Percentiles rank a stretch among this genome's conserved stretches.
phyloP scores from a whole-genome alignment of 768 basidiomycete genomes.

The Collybia nuda region DNA sequence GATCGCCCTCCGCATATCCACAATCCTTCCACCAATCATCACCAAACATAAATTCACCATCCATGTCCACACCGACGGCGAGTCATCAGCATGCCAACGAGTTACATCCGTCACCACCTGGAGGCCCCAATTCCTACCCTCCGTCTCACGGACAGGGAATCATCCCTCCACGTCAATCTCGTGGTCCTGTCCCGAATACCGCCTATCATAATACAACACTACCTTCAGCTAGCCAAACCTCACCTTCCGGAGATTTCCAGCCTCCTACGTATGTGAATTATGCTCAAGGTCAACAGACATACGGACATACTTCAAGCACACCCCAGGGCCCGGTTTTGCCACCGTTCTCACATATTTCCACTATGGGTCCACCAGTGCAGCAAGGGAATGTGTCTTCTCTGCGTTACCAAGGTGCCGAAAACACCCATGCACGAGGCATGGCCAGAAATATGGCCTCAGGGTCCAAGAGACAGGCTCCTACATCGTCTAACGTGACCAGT shows the following conservation, averaged over 20 bases:
- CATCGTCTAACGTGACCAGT: slow-evolving; percentile 69
- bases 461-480: slow-evolving; percentile 60
- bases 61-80: slow-evolving; percentile 48
- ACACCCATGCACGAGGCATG: slow-evolving; percentile 28
- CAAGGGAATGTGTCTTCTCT: slow-evolving; percentile 57
- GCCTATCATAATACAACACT: slow-evolving; percentile 35
- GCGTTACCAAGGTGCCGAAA: slow-evolving; percentile 55
- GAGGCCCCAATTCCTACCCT: slow-evolving; percentile 25
- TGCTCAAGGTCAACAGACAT: slow-evolving; percentile 32
- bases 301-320: slow-evolving; percentile 27
- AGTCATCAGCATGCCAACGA: slow-evolving; percentile 38
- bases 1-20: slow-evolving; percentile 66
- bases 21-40: slow-evolving; percentile 60
- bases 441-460: slow-evolving; percentile 37
- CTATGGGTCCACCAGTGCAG: slow-evolving; percentile 48
- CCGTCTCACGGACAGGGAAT: slow-evolving; percentile 27
- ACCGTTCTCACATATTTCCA: slow-evolving; percentile 69
- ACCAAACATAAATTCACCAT: slow-evolving; percentile 63
- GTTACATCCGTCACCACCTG: slow-evolving; percentile 38
- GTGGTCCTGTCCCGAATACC: slow-evolving; percentile 23
- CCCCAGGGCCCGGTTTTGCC: slow-evolving; percentile 57
- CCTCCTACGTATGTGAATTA: slow-evolving; percentile 43
- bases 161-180: slow-evolving; percentile 10
- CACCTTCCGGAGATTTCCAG: slow-evolving; percentile 40
- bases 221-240: slow-evolving; percentile 27